A percentile compares a stretch with the other conserved stretches of the same genome.
phyloP scores from a whole-genome alignment of 495 filamentous ascomycete species.

The Penicillium soppii region DNA sequence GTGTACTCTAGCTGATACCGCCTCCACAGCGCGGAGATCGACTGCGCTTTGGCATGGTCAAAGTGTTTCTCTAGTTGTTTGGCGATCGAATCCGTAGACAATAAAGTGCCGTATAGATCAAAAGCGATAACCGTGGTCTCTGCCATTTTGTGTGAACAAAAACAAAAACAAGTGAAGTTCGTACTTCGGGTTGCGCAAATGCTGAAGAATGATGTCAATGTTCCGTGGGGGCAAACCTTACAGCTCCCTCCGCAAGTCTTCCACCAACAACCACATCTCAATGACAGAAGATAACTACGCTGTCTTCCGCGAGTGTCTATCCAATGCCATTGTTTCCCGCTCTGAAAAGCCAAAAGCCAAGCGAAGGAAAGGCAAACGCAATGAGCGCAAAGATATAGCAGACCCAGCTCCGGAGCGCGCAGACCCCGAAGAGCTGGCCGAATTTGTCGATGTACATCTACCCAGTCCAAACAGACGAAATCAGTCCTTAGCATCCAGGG shows the following conservation, averaged over 20 bases:
- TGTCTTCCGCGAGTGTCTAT: constrained; percentile 68
- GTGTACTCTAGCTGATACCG: constrained; percentile 78
- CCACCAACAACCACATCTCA: not conserved
- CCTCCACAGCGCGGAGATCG: constrained; percentile 57
- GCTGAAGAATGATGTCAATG: constrained; percentile 15
- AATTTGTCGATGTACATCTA: constrained; percentile 64
- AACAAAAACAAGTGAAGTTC: not conserved
- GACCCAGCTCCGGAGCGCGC: constrained; percentile 19
- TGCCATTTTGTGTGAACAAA: constrained; percentile 11
- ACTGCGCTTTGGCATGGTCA: constrained; percentile 52
- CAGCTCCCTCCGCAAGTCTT: no score
- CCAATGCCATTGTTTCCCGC: constrained; percentile 55
- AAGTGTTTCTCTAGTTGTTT: constrained; percentile 50
- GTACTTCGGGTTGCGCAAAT: not conserved
- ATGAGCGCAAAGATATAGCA: constrained; percentile 15
- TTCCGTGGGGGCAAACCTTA: constrained; percentile 4
- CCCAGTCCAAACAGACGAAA: not conserved
- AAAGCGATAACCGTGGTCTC: constrained; percentile 58
- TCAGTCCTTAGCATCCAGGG: not conserved
- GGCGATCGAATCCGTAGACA: constrained; percentile 68
- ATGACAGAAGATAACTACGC: constrained; percentile 57
- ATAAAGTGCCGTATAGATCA: constrained; percentile 72
- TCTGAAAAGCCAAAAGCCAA: constrained; percentile 43
- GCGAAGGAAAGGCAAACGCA: constrained; percentile 41
- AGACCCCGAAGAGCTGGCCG: constrained; percentile 66